A percentile compares a stretch with the other conserved stretches of the same genome.
Evolutionary conservation across 2,329 filamentous ascomycete species (phyloP).

Genomic region (Penicillium polonicum): DNA sequence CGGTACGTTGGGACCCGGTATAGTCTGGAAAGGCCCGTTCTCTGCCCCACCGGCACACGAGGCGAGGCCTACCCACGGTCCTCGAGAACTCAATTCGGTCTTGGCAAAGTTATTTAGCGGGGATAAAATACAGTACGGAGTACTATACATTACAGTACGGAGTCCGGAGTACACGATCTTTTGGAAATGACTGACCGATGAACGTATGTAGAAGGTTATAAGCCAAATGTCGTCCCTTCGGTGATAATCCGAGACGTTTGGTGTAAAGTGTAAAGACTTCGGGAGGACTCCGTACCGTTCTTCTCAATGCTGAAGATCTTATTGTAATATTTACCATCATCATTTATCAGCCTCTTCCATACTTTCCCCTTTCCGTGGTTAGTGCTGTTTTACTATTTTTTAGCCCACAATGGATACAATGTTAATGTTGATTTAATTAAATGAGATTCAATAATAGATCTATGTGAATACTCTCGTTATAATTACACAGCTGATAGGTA

Average conservation of each 20-base stretch:
- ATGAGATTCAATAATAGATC: not conserved
- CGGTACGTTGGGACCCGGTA: not conserved
- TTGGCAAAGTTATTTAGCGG: not conserved
- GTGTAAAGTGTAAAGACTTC: too few species aligned
- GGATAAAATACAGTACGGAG: not conserved
- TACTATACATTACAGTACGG: not conserved
- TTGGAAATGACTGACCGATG: not conserved
- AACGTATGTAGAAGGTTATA: not conserved
- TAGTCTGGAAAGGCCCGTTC: not conserved
- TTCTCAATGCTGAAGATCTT: not conserved
- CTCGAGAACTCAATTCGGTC: conserved; percentile 1
- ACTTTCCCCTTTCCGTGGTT: not conserved
- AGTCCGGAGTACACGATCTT: not conserved
- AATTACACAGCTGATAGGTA: not conserved
- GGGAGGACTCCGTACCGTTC: not conserved
- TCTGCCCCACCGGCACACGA: conserved; percentile 2
- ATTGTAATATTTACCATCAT: not conserved
- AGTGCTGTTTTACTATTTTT: not conserved
- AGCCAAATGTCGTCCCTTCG: not conserved
- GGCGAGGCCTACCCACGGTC: not conserved
- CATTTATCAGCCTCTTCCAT: not conserved
- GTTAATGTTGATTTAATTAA: not conserved
- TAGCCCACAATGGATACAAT: not conserved
- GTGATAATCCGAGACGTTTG: not conserved
- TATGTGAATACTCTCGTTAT: not conserved